Evolutionary conservation across 495 filamentous ascomycete genomes (phyloP), one percentile per base, ranked within the genome.

Genomic region (Penicillium parvum): DNA sequence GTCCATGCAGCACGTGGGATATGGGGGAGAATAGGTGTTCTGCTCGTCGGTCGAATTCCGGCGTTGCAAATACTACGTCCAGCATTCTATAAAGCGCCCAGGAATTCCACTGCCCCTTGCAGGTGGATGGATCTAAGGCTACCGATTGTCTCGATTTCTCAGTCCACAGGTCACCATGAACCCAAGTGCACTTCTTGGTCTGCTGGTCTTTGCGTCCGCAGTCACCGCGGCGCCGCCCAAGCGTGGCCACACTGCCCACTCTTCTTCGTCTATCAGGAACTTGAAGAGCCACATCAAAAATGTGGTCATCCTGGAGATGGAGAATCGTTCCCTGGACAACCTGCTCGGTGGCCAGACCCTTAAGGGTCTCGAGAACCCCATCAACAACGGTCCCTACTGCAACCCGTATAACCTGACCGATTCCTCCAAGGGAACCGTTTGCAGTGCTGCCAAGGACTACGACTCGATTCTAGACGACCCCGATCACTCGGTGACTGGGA

Each of bases 401-500:
- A 72, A 70, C 47, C 66, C 64, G 1, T 59, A 58, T 43, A 68
- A 74, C 45, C 34, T 71, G 18, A 69, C 53, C 26, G 57, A 76
- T 39, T 47, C 65, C 3, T 54, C 58, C 5, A 47, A 52, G 16
- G 67, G 66, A 18, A 40, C 52, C 30, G 62, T 60, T 23, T 75
- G 72, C 55, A 66, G 61, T n/a, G 50, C 45, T 3, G 61, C 62
- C 21, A 62, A 62, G 39, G 64, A 66, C 55, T 69, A 60, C 43
- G 65, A 78, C 50, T 68, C 68, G 0, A 55, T 69, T 12, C 29
- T 61, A 7, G 61, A 78, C 49, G 73, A 78, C 50, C 73, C 74
- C 10, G 66, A 71, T 47, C 74, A 78, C 53, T 58, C 64, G 19
- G 61, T 78, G 33, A 65, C 59, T 14, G 73, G 72, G 38, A 71